These are phyloP conservation scores for Suillus subaureus DNA, from an alignment of 768 basidiomycete species.

Conservation along the genomic window DNA sequence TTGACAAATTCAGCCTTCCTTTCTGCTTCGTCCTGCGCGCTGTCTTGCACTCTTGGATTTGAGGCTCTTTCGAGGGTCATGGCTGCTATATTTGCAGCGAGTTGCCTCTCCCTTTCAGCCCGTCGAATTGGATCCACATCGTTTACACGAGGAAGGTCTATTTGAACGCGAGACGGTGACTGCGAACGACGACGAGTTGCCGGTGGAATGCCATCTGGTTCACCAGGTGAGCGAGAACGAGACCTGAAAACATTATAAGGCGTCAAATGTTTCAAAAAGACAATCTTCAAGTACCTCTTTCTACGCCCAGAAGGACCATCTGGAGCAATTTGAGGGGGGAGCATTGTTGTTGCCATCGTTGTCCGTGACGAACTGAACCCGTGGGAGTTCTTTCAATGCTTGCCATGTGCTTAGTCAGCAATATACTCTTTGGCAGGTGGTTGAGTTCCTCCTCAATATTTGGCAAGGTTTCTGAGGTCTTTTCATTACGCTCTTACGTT, in stretches of 20 bases:
- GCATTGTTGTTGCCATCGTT: slow-evolving; percentile 46
- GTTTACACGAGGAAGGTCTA: slow-evolving; percentile 51
- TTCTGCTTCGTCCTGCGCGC: slow-evolving; percentile 54
- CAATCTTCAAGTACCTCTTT: slow-evolving; percentile 35
- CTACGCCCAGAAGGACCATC: slow-evolving; percentile 47
- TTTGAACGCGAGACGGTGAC: slow-evolving; percentile 29
- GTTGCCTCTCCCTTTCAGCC: slow-evolving; percentile 77
- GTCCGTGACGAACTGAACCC: slow-evolving; percentile 7
- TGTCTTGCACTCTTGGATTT: slow-evolving; percentile 51
- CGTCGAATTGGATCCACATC: slow-evolving; percentile 81
- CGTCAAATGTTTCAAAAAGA: background rate
- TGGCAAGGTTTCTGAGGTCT: too few species aligned
- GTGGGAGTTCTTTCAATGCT: background rate
- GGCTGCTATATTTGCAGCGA: slow-evolving; percentile 69
- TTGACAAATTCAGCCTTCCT: slow-evolving; percentile 90
- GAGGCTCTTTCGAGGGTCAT: slow-evolving; percentile 64
- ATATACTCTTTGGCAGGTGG: too few species aligned
- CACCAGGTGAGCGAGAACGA: slow-evolving; percentile 45
- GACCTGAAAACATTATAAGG: slow-evolving; percentile 40
- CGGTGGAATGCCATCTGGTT: slow-evolving; percentile 39
- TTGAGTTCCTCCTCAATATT: too few species aligned
- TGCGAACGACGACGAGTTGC: slow-evolving; percentile 43
- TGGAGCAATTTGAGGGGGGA: slow-evolving; percentile 29
- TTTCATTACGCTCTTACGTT: too few species aligned
- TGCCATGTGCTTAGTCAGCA: background rate